Evolutionary conservation across 768 basidiomycete species (phyloP).

Genomic region (Amanita subjunquillea): DNA sequence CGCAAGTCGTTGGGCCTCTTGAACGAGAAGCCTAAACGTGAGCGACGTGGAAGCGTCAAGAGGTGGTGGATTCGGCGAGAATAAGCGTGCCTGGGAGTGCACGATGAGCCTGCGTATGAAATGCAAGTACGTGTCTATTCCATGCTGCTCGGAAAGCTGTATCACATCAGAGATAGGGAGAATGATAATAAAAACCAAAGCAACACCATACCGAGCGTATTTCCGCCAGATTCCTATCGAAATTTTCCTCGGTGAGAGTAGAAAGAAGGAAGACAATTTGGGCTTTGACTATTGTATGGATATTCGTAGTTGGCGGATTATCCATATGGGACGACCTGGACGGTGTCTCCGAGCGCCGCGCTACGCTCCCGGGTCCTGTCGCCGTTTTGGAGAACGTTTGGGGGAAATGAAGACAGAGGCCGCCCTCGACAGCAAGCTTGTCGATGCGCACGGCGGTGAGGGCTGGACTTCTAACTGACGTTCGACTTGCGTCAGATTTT

Average conservation of each 20-base stretch:
- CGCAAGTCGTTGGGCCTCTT: slow-evolving; percentile 83
- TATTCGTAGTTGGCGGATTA: slow-evolving; percentile 75
- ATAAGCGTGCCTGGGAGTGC: slow-evolving; percentile 68
- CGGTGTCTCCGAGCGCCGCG: slow-evolving; percentile 65
- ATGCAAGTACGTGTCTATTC: slow-evolving; percentile 93
- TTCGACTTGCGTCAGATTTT: slow-evolving; percentile 9
- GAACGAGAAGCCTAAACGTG: slow-evolving; percentile 76
- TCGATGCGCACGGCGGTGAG: slow-evolving; percentile 31
- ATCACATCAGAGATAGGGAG: slow-evolving; percentile 9
- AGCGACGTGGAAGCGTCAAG: slow-evolving; percentile 71
- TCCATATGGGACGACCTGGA: slow-evolving; percentile 84
- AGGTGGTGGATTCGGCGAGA: slow-evolving; percentile 47
- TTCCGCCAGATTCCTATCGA: slow-evolving; percentile 87
- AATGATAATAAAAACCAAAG: neutral
- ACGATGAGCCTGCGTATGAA: slow-evolving; percentile 94
- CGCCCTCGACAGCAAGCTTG: slow-evolving; percentile 32
- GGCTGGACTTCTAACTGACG: slow-evolving; percentile 12
- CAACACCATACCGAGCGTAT: slow-evolving; percentile 75
- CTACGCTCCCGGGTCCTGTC: slow-evolving; percentile 58
- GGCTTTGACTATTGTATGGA: slow-evolving; percentile 89
- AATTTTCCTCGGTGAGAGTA: slow-evolving; percentile 95
- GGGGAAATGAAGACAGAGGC: slow-evolving; percentile 24
- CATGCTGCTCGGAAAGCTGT: slow-evolving; percentile 94
- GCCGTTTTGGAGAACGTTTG: slow-evolving; percentile 52
- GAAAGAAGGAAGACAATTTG: slow-evolving; percentile 97